Evolutionary conservation across 805 yeast species (phyloP).

Genomic region (Candida pseudoglaebosa): DNA sequence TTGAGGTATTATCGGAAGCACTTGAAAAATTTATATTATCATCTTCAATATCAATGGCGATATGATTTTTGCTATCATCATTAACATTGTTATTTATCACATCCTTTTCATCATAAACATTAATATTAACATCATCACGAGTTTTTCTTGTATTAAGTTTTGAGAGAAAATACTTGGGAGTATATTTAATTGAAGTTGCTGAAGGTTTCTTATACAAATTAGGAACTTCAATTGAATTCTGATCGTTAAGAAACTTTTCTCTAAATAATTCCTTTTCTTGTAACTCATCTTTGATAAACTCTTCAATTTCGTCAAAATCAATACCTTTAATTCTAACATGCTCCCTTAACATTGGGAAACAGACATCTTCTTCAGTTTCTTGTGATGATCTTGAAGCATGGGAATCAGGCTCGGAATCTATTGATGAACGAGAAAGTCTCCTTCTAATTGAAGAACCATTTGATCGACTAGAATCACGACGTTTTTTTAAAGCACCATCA

Average conservation of each 20-base stretch:
- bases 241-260: slow-evolving; percentile 16
- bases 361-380: slow-evolving; percentile 95
- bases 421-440: slow-evolving; percentile 33
- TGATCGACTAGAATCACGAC: not conserved
- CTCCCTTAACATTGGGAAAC: slow-evolving; percentile 86
- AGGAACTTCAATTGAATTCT: no score
- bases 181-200: slow-evolving; percentile 57
- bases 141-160: slow-evolving; percentile 7
- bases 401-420: slow-evolving; percentile 65
- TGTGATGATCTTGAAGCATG: slow-evolving; percentile 76
- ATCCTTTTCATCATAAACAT: not conserved
- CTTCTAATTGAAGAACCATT: slow-evolving; percentile 13
- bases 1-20: slow-evolving; percentile 6
- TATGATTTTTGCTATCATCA: no score
- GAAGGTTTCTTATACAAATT: no score
- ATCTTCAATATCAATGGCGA: no score
- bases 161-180: slow-evolving; percentile 40
- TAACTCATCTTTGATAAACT: slow-evolving; percentile 62
- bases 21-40: slow-evolving; percentile 17
- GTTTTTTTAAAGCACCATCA: not conserved
- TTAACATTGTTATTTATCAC: no score
- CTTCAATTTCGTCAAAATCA: slow-evolving; percentile 88
- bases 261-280: slow-evolving; percentile 28
- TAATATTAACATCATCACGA: not conserved
- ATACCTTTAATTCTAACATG: slow-evolving; percentile 63